Evolutionary conservation across 306 rosid species (phyloP), one percentile per base, ranked within the genome.

Genomic region (Quercus rubra): DNA sequence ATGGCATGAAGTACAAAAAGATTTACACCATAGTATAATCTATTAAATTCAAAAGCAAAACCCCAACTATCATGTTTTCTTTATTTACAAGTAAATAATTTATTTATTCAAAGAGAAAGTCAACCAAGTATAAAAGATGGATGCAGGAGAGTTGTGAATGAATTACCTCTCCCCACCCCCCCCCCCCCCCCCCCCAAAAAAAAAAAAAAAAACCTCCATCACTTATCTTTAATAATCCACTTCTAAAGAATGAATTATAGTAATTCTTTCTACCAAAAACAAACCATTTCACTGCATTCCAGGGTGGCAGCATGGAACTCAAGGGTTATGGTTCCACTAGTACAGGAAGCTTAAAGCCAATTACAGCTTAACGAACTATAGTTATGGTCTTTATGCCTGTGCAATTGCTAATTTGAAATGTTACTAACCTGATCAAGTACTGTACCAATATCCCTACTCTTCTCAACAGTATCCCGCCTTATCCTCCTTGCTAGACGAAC

Each of bases 401-500:
- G 66, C 74, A 81, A 77, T 5, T 28, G 74, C 73, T 43, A 28
- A 71, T 77, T 75, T 73, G 75, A 68, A 83, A 71, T 61, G 63
- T 79, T 43, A 67, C 67, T 57, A 80, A 96, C 99, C 99, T 96
- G 98, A 87, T 96, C 99, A 74, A 96, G 98, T 79, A 96, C 98
- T 62, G 93, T 56, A 76, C 94, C 96, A 82, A 96, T 89, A 82
- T 91, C 94, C 79, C 99, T 90, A 78, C 83, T 83, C 87, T 91
- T 96, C 78, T 88, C 96, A 77, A 83, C 90, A 6, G 96, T 96
- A 80, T 96, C 99, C 73, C 97, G 96, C 84, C 90, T 91, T 75
- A 96, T 93, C 89, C 99, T 91, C 89, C 99, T 96, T 21, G 98
- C 98, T 79, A 96, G 85, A 79, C 99, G 98, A 87, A 91, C 90